Evolutionary conservation across 1,284 basidiomycete species (phyloP), one percentile per base, ranked within the genome.

Genomic region (Ceratobasidium theobromae): DNA sequence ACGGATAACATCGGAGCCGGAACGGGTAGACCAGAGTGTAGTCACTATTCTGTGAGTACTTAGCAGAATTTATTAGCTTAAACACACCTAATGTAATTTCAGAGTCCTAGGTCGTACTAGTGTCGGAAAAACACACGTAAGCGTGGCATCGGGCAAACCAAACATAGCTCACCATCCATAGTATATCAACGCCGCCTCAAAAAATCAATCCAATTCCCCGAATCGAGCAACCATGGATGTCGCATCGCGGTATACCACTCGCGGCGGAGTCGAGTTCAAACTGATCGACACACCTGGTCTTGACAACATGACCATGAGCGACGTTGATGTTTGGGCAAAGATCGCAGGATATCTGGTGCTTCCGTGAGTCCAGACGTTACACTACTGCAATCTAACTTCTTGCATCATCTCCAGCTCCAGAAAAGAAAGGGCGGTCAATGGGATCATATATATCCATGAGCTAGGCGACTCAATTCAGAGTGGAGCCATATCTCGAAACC

Each of bases 281-380:
- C 33, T 64, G 3, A 52, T 64, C 4, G 60, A 64, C n/a, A 52
- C 60, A 6, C 60, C 60, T 18, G 60, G 60, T 4, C 52, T 64
- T 23, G 60, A 64, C 27, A 64, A 64, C n/a, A 21, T 25, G 11
- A n/a, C 2, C 25, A 52, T 52, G 38, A 53, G 49, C 27, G 30
- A 64, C 27, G 33, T 28, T 18, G 16, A 43, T 2, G 48, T 41
- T 1, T 40, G 40, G 11, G 23, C 35, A n/a, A 21, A 43, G 21
- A 21, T 64, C 16, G 60, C 46, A 9, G 25, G 32, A 2, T 53
- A 64, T 30, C 32, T 64, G 9, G 28, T 38, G 49, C 2, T 38
- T 27, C n/a, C 33, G 60, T 64, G 21, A 53, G 60, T 52, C 25
- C 5, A 14, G 33, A 1, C 16, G 30, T 25, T n/a, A 8, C 8